phyloP scores from a whole-genome alignment of 176 grass and related monocot species.

The Tillandsia leiboldiana region DNA sequence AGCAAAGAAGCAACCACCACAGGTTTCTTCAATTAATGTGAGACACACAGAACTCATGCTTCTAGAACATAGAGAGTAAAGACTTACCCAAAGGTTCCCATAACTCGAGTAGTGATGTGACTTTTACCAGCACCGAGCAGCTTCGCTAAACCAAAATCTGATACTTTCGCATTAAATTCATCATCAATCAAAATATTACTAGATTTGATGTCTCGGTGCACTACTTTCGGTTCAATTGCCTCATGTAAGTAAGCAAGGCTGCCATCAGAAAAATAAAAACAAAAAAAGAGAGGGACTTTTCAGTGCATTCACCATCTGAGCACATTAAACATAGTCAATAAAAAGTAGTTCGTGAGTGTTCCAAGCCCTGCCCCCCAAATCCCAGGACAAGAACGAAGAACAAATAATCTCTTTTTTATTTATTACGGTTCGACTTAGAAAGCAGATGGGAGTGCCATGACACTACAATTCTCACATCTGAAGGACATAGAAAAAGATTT shows the following conservation, averaged over 20 bases:
- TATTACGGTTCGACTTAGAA: too few relatives aligned
- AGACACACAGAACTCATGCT: not conserved
- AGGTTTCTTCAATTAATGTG: not conserved
- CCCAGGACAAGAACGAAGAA: too few relatives aligned
- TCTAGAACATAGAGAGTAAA: conserved; percentile 9
- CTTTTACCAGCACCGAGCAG: conserved; percentile 82
- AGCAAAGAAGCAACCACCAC: not conserved
- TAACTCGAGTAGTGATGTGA: conserved; percentile 82
- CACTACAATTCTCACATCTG: too few relatives aligned
- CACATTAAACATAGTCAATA: not conserved
- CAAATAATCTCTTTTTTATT: too few relatives aligned
- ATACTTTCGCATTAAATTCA: conserved; percentile 75
- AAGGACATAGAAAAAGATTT: too few relatives aligned
- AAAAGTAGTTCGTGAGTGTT: not conserved
- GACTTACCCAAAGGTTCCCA: conserved; percentile 86
- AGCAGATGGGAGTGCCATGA: too few relatives aligned
- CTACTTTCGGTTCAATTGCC: conserved; percentile 85
- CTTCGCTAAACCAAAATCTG: conserved; percentile 86
- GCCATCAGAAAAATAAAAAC: not conserved
- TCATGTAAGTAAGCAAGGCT: conserved; percentile 86
- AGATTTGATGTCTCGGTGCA: conserved; percentile 82
- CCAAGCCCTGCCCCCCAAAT: too few relatives aligned
- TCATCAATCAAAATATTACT: conserved; percentile 91
- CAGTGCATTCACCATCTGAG: conserved; percentile 8
- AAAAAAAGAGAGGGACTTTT: conserved; percentile 10